Evolutionary conservation across 805 yeast genomes (phyloP), one percentile per base, ranked within the genome.

Genomic region (Monosporozyma unispora): DNA sequence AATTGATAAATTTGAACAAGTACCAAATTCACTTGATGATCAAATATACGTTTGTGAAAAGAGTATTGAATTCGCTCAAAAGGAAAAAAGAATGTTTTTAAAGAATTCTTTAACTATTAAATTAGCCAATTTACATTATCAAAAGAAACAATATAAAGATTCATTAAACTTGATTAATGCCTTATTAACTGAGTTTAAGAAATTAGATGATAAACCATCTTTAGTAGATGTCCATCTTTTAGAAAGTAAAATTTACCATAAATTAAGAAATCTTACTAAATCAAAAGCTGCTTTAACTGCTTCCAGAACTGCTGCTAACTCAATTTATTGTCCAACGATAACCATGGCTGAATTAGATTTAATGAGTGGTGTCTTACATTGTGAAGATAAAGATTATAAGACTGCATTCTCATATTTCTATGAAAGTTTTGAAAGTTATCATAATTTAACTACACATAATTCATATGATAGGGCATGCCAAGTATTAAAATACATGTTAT

Each of bases 241-340:
- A 54, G 98, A 93, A 67, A 77, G 93, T 19, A 84, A 88, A 62
- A 88, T 87, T 39, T 93, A 84, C 67, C 96, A 90, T 66, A 89
- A 95, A 25, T 74, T 93, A 59, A 80, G 96, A 66, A 93, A 93
- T 67, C 77, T 87, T 60, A 85, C 96, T 4, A 93, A 91, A 70
- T 79, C 96, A 4, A 80, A 87, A 60, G 97, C 98, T 7, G 82
- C 96, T 2, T 75, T 93, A 59, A 89, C 98, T 2, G 82, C 95
- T 44, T 96, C 99, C 1, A 80, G 98, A 68, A 93, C 99, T 0
- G 84, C 95, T 2, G 99, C 99, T n/a, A 95, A 93, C 67, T 79
- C 97, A 21, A 87, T 93, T 47, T 95, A 90, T 71, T 87, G 96
- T 60, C 96, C 98, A 9, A 86, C 97, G n/a, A 73, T 82, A 47